phyloP scores from a whole-genome alignment of 495 filamentous ascomycete genomes.

The Lineolata rhizophorae region DNA sequence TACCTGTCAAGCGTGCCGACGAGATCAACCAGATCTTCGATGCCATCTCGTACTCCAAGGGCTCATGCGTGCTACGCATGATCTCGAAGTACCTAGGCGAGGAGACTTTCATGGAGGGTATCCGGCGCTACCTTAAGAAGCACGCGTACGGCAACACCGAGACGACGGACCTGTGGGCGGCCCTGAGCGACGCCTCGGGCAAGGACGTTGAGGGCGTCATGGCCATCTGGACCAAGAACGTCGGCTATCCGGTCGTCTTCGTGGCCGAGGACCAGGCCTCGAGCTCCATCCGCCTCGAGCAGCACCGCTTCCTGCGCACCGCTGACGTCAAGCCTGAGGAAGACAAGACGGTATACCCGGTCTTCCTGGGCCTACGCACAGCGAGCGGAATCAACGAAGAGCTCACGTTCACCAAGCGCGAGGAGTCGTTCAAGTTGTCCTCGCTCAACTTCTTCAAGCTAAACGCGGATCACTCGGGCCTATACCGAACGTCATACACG shows the following conservation, averaged over 20 bases:
- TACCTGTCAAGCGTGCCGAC: conserved; percentile 82
- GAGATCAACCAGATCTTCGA: conserved; percentile 99
- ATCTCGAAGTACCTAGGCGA: conserved; percentile 90
- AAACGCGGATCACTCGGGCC: conserved; percentile 53
- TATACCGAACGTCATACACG: conserved; percentile 52
- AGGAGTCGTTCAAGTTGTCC: conserved; percentile 45
- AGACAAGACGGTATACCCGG: conserved; percentile 55
- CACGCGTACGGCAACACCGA: conserved; percentile 73
- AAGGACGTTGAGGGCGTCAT: conserved; percentile 66
- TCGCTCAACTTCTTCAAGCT: conserved; percentile 55
- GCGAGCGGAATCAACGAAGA: conserved; percentile 40
- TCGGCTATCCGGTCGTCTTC: conserved; percentile 51
- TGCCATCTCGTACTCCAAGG: conserved; percentile 93
- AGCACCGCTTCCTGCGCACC: conserved; percentile 56
- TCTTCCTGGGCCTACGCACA: conserved; percentile 47
- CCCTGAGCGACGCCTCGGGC: conserved; percentile 72
- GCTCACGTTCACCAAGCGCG: conserved; percentile 45
- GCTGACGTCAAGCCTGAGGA: conserved; percentile 63
- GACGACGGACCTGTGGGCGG: conserved; percentile 80
- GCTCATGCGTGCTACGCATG: conserved; percentile 90
- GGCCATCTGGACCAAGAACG: conserved; percentile 60
- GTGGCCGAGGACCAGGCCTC: conserved; percentile 38
- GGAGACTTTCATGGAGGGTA: conserved; percentile 80
- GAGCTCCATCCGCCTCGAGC: conserved; percentile 41
- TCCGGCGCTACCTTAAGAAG: conserved; percentile 81